Base-by-base conservation (phyloP, 345 rosid genomes). In the Conringia planisiliqua region DNA sequence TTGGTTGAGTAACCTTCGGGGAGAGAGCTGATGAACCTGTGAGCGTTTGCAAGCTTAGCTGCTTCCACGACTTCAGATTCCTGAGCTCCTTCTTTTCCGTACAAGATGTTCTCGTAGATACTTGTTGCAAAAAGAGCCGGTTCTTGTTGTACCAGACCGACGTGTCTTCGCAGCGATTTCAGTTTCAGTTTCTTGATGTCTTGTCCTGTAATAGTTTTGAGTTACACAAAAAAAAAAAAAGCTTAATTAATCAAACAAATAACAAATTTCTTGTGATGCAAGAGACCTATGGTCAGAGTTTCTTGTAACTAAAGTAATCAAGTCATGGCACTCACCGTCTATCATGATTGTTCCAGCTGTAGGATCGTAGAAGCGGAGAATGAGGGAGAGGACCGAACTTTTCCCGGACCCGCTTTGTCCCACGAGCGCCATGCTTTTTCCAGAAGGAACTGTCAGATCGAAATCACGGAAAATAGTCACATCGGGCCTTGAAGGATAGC, bases 401-500 rank as follows among this genome's bases (percentile, higher is more conserved):
- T 95, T 95, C 0, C 99, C 99, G 0, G 97, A 95, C 5, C 98
- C 99, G 55, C 98, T 95, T 63, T 95, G 97, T 38, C 98, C 98
- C 20, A 95, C 96, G 4, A 95, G 81, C 17, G 98, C 98, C 87
- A 95, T 86, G 70, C 88, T 91, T 79, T 86, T 85, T 13, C 97
- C 94, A 4, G 87, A 64, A 38, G 75, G 88, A 32, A 89, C 91
- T 70, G 29, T 85, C 1, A 92, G 85, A 75, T 90, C 66, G 4
- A 95, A 88, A 72, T 86, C 88, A 50, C 77, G 76, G 87, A 95
- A 95, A 73, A 95, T 86, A 5, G 77, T 51, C 6, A 90, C 92
- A 51, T 95, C 90, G 0, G 97, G 97, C 58, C 97, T 85, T 6
- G 97, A 86, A 64, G 99, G 97, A 70, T 92, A 95, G 70, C 84